Conservation (phyloP, 2,329 filamentous ascomycete genomes). For the Ophiostoma perfectum region DNA sequence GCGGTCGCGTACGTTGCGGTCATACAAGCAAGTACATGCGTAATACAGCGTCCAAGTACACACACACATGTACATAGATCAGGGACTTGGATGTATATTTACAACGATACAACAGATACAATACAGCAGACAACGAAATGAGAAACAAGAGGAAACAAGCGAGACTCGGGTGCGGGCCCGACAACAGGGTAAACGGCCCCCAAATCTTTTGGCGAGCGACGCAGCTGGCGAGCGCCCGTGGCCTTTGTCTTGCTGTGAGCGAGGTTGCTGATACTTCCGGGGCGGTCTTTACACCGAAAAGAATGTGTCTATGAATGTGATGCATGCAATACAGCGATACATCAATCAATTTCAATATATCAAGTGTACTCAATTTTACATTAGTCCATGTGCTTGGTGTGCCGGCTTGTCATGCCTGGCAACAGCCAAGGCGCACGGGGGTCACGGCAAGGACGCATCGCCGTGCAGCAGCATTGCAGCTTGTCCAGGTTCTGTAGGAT, state of each 20-base stretch:
- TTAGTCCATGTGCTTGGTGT: too few species aligned
- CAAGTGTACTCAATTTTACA: too few species aligned
- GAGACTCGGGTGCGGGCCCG: slow-evolving; percentile 18
- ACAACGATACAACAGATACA: background rate
- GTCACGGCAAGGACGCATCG: too few species aligned
- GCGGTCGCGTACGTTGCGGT: background rate
- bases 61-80: too few species aligned
- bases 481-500: too few species aligned
- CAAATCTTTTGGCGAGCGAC: slow-evolving; percentile 17
- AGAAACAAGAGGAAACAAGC: background rate
- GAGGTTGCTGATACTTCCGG: background rate
- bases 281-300: background rate
- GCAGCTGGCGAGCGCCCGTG: background rate
- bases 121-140: background rate
- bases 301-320: too few species aligned
- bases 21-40: background rate
- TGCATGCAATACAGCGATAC: too few species aligned
- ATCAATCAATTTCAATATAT: too few species aligned
- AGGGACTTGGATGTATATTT: background rate
- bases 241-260: background rate
- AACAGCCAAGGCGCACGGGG: too few species aligned
- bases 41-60: slow-evolving; percentile 10
- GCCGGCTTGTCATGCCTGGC: too few species aligned
- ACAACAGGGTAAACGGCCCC: slow-evolving; percentile 21
- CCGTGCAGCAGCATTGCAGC: too few species aligned